Evolutionary conservation across 352 stramenopile species (phyloP), one percentile per base, ranked within the genome.

Genomic region (Phytopythium sindhum): DNA sequence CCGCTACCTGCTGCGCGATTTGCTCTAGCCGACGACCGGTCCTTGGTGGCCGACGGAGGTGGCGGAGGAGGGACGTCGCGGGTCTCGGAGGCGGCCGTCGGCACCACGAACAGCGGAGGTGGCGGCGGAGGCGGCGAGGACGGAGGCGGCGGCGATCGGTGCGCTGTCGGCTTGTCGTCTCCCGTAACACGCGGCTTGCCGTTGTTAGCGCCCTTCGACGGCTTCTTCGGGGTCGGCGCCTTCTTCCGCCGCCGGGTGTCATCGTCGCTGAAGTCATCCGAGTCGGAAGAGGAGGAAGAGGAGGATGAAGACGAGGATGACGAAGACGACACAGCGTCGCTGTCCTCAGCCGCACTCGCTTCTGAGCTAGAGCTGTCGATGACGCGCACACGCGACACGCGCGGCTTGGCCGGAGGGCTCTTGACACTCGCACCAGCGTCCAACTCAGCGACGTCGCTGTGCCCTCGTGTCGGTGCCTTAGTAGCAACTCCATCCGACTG

Each of bases 331-430:
- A 39, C 19, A 21, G 35, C 35, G 17, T 69, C 69, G 23, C 47
- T 62, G 17, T 77, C 80, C 44, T 63, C 57, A 17, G 65, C 67
- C 2, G 68, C 75, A 50, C 70, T 83, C 31, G 72, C 73, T 1
- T 90, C 80, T 17, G 81, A 89, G 67, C 80, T 91, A 1, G 81
- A 90, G 62, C 77, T 93, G 48, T 84, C 75, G 55, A 77, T 90
- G 48, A 87, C 75, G 28, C 78, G 62, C 11, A 88, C 73, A 8
- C 71, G 67, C 19, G 47, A 53, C n/a, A 17, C 24, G 11, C 69
- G 76, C 23, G 64, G 35, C 61, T 78, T 81, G 45, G 61, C 23
- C 15, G 33, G 31, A 28, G 31, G n/a, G 10, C 23, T 59, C 35
- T 21, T 52, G 45, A 23, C 42, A 28, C 42, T 50, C 0, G 42